These are phyloP conservation scores for Lasiodiplodia sp. DNA, from an alignment of 2,329 filamentous ascomycete species.

Conservation along the genomic window DNA sequence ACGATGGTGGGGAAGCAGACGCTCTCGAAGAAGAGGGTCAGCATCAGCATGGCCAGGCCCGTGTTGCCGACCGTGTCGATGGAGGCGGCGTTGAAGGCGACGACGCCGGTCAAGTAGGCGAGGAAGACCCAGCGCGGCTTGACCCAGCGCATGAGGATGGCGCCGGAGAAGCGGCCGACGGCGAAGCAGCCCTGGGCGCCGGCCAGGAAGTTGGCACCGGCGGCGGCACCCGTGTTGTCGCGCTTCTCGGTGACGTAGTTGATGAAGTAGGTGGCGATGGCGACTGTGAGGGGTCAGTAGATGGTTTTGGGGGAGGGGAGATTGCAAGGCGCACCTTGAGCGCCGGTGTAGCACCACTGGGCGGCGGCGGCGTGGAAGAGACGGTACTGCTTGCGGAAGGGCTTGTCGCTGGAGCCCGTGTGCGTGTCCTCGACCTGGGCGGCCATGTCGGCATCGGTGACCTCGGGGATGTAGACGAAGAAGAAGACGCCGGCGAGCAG, in stretches of 20 bases:
- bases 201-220: slow-evolving; percentile 73
- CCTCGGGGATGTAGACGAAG: slow-evolving; percentile 61
- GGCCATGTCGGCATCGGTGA: slow-evolving; percentile 69
- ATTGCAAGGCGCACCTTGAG: slow-evolving; percentile 58
- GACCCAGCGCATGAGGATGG: slow-evolving; percentile 69
- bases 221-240: slow-evolving; percentile 41
- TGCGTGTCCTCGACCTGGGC: slow-evolving; percentile 53
- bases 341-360: slow-evolving; percentile 82
- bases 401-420: slow-evolving; percentile 52
- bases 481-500: slow-evolving; percentile 65
- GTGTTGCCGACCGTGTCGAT: slow-evolving; percentile 61
- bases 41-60: slow-evolving; percentile 67
- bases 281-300: slow-evolving; percentile 40
- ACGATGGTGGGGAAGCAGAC: slow-evolving; percentile 86
- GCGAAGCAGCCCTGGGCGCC: slow-evolving; percentile 78
- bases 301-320: background rate
- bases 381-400: slow-evolving; percentile 68
- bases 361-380: slow-evolving; percentile 78
- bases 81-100: slow-evolving; percentile 64
- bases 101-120: slow-evolving; percentile 68
- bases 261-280: slow-evolving; percentile 55
- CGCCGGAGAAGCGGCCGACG: slow-evolving; percentile 73
- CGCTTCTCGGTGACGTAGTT: slow-evolving; percentile 60
- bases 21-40: slow-evolving; percentile 82
- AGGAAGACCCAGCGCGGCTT: slow-evolving; percentile 76